phyloP scores from a whole-genome alignment of 1,284 basidiomycete genomes.

The Pyrrhoderma noxium region DNA sequence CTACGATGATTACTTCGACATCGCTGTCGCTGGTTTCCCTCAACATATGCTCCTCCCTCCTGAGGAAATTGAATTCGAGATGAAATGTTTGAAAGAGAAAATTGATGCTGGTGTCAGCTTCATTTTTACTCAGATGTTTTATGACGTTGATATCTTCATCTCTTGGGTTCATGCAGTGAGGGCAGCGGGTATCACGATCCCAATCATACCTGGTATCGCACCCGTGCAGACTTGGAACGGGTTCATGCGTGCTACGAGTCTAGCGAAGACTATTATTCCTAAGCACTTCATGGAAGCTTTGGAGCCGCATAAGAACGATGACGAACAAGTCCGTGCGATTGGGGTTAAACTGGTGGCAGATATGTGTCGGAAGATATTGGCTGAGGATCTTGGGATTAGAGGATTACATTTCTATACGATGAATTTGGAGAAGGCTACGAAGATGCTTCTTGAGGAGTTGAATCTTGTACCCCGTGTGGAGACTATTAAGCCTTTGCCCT shows the following conservation, averaged over 20 bases:
- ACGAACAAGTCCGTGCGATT: conserved; percentile 83
- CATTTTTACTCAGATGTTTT: conserved; percentile 97
- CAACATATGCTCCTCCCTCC: conserved; percentile 58
- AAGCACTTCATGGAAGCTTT: conserved; percentile 73
- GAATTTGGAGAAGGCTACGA: conserved; percentile 94
- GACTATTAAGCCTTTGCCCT: conserved; percentile 84
- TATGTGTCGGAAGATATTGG: conserved; percentile 77
- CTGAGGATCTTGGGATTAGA: conserved; percentile 72
- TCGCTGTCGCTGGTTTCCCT: conserved; percentile 90
- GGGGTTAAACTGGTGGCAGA: conserved; percentile 86
- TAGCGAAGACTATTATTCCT: conserved; percentile 84
- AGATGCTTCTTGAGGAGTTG: conserved; percentile 85
- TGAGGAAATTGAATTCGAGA: conserved; percentile 76
- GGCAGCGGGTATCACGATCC: conserved; percentile 83
- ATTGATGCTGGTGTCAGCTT: conserved; percentile 82
- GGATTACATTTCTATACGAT: conserved; percentile 97
- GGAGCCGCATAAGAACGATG: conserved; percentile 86
- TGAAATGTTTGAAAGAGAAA: conserved; percentile 83
- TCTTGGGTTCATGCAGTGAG: conserved; percentile 80
- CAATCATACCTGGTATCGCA: conserved; percentile 94
- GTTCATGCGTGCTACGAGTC: conserved; percentile 85
- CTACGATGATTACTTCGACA: conserved; percentile 89
- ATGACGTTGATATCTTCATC: conserved; percentile 82
- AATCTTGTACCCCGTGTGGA: conserved; percentile 80
- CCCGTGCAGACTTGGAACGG: conserved; percentile 98